Base-by-base conservation (phyloP, 352 stramenopile species). In the Thalassiosira livingstoniorum region DNA sequence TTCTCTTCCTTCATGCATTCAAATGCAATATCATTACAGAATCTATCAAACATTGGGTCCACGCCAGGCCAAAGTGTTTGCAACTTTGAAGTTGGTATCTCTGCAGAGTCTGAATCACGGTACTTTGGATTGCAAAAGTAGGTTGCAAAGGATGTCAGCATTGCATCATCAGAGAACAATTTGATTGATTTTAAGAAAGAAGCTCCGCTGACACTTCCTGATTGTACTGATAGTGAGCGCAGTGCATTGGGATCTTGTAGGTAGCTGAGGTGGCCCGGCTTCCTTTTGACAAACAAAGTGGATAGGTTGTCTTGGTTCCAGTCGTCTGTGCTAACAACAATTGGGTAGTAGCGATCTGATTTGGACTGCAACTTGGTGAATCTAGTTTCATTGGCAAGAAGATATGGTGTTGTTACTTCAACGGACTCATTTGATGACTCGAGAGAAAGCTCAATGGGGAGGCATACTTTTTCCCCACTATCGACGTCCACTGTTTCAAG, bases 401-500 rank as follows among this genome's bases (percentile, higher is more conserved):
- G 69, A 47, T 77, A 83, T 37, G 78, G 82, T 31, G 70, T 87
- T 32, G 74, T 79, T 27, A 61, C 55, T 70, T 73, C 47, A n/a
- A 82, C 35, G n/a, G 58, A 34, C 23, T 77, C 63, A 37, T 64
- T 80, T 42, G 85, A 78, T 43, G 78, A 42, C 43, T 65, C 25
- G 55, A 80, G 62, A 63, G 27, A 75, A 62, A 95, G 84, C 66
- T 94, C 76, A 53, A 97, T 83, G 23, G 91, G 92, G 47, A 96
- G 82, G 69, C 83, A 93, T 13, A 95, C 88, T 69, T 79, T 89
- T 80, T 94, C 82, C 10, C 84, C 80, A 23, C 86, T 94, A 60
- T 96, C 92, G 1, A 95, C 86, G 68, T 97, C 94, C 27, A 95
- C 75, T 15, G 92, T 86, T 72, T 93, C 85, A 25, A 97, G 42